Evolutionary conservation across 1,139 yeast genomes (phyloP).

Genomic region (Komagataea norvegica): DNA sequence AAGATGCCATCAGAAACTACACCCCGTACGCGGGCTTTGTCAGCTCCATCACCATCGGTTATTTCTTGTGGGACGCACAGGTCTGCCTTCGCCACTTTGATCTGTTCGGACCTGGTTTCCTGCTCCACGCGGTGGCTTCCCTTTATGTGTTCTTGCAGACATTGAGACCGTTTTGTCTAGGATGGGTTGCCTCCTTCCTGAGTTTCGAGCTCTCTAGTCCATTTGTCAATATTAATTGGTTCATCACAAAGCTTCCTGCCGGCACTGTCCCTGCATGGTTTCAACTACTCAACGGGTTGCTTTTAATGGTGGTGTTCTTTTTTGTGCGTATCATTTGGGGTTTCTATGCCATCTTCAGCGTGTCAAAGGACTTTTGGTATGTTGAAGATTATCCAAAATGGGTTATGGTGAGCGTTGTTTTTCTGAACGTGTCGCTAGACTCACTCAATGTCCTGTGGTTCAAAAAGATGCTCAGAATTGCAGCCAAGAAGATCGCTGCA

Average conservation of each 20-base stretch:
- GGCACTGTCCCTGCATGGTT: slow-evolving; percentile 49
- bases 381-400: slow-evolving; percentile 39
- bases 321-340: slow-evolving; percentile 85
- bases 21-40: slow-evolving; percentile 77
- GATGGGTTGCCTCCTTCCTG: slow-evolving; percentile 81
- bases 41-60: slow-evolving; percentile 68
- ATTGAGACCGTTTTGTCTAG: slow-evolving; percentile 67
- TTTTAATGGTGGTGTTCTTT: slow-evolving; percentile 68
- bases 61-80: slow-evolving; percentile 83
- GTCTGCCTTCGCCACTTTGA: slow-evolving; percentile 58
- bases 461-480: slow-evolving; percentile 76
- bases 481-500: slow-evolving; percentile 44
- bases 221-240: slow-evolving; percentile 91
- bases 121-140: slow-evolving; percentile 80
- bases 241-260: slow-evolving; percentile 68
- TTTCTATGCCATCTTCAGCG: slow-evolving; percentile 53
- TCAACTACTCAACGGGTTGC: slow-evolving; percentile 67
- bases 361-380: slow-evolving; percentile 31
- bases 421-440: slow-evolving; percentile 61
- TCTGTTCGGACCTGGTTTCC: slow-evolving; percentile 77
- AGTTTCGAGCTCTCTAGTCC: slow-evolving; percentile 91
- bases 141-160: slow-evolving; percentile 61
- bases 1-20: slow-evolving; percentile 46
- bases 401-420: slow-evolving; percentile 43
- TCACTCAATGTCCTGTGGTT: slow-evolving; percentile 61